A percentile compares a stretch with the other conserved stretches of the same genome.
Evolutionary conservation across 23 red algal genomes (phyloP).

Genomic region (Agarophyton chilense): DNA sequence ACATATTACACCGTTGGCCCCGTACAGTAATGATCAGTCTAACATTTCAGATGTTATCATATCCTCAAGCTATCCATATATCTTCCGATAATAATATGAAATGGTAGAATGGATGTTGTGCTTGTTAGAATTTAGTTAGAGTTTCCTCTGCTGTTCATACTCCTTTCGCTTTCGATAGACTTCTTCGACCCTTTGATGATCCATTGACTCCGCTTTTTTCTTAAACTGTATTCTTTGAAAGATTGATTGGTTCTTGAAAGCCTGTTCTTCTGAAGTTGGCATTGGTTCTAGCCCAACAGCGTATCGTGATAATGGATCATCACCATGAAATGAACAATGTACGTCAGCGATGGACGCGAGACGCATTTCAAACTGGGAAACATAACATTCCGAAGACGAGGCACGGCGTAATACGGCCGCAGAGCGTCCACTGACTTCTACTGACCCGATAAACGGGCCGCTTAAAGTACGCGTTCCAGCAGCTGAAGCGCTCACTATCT

Average conservation of each 20-base stretch:
- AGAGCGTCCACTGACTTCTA: constrained; percentile 42
- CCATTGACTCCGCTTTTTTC: not conserved
- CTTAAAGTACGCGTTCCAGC: constrained; percentile 32
- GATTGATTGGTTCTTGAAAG: not conserved
- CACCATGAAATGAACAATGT: constrained; percentile 50
- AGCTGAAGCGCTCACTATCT: constrained; percentile 34
- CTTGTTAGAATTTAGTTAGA: too few species aligned
- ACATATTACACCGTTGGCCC: too few species aligned
- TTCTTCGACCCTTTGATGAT: not conserved
- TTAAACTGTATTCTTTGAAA: constrained; percentile 4
- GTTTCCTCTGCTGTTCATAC: not conserved
- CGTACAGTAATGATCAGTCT: too few species aligned
- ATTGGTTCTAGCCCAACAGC: constrained; percentile 38
- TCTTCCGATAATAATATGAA: too few species aligned
- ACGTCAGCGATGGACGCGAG: constrained; percentile 31
- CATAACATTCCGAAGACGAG: constrained; percentile 12
- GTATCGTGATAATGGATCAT: constrained; percentile 47
- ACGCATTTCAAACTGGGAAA: constrained; percentile 33
- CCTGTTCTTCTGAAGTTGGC: not conserved
- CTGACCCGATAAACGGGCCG: constrained; percentile 11
- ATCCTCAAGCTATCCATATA: too few species aligned
- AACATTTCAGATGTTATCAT: too few species aligned
- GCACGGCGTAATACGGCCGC: constrained; percentile 41
- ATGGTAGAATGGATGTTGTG: too few species aligned
- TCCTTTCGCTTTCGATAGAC: not conserved